Evolutionary conservation across 371 early-diverging fungal species (phyloP), one percentile per base, ranked within the genome.

Genomic region (Cladochytrium tenue): DNA sequence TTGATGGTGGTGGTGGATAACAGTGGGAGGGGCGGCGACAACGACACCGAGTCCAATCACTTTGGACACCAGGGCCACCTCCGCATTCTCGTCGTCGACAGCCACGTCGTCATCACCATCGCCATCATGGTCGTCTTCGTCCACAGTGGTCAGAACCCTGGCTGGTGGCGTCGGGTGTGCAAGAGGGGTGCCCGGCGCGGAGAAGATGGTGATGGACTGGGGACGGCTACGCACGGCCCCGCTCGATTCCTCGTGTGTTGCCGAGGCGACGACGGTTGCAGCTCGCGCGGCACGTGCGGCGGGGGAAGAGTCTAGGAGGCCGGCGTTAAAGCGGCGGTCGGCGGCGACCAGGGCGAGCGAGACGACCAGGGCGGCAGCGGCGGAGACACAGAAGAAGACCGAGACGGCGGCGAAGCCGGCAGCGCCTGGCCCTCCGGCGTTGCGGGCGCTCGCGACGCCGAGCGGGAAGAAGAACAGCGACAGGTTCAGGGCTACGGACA

Each of bases 391-490:
- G 20, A 43, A 43, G 43, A 43, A 43, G 7, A 7, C 20, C 43
- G 20, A 20, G 13, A 43, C 43, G 7, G 13, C 43, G 13, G 7
- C 43, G 43, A 43, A 43, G 13, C 13, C 13, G 13, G 43, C 43
- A 20, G 43, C 7, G 43, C 43, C 43, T 28, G 27, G 32, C 10
- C 31, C 31, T 17, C 32, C 31, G 10, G 26, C 31, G 58, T 67
- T 74, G 26, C 76, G 62, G 28, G 76, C 69, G 17, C 60, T 61
- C 0, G 85, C 88, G 20, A 82, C 78, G 50, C 75, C 67, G 53
- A 81, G 58, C 25, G 87, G 87, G 64, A 84, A 85, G 17, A 75
- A 32, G 7, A 76, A 73, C 51, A 83, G 71, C 7, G 83, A 75
- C 2, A 84, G 30, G 58, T 87, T 87, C 26, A 78, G 60, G 5